Evolutionary conservation across 345 rosid genomes (phyloP), one percentile per base, ranked within the genome.

Genomic region (Citrus reticulata): DNA sequence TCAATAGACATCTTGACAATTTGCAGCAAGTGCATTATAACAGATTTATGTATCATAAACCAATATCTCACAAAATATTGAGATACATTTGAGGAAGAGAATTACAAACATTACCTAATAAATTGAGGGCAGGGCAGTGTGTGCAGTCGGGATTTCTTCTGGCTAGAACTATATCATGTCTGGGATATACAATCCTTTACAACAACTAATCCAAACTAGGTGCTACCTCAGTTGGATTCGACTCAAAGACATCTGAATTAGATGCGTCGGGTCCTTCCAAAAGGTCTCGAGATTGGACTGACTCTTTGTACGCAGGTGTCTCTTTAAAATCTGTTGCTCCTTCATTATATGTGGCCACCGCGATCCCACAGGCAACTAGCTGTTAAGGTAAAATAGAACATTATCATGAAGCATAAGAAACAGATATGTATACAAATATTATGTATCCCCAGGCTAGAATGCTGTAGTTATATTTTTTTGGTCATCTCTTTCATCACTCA

Each of bases 201-300:
- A 49, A 25, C 10, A 30, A 80, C 88, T 90, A 93, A 39, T 95
- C 97, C 91, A 92, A 88, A 85, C 95, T 90, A 75, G 97, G 98
- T 2, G 97, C 97, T 81, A 92, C 95, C 85, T 95, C 98, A 7
- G 98, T 93, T n/a, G 98, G 99, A 74, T 93, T 95, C n/a, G 96
- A 92, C 80, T 95, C 99, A 0, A 95, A 93, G 54, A 92, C 91
- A 80, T 95, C 98, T 1, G 97, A 81, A 77, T 77, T 87, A 1
- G 94, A 91, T 77, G 88, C 83, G 14, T 89, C 92, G 1, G 97
- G 92, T 80, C 88, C 97, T 79, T 93, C 97, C 25, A 93, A 85
- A 72, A 93, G 90, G 57, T 92, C 94, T 63, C 68, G 89, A 70
- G 97, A 85, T 79, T 93, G 90, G 32, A 90, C 70, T 5, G 98